Percentiles rank a stretch among this genome's conserved stretches.
These are phyloP conservation scores for Cyathus striatus DNA, from an alignment of 768 basidiomycete genomes.

Conservation along the genomic window DNA sequence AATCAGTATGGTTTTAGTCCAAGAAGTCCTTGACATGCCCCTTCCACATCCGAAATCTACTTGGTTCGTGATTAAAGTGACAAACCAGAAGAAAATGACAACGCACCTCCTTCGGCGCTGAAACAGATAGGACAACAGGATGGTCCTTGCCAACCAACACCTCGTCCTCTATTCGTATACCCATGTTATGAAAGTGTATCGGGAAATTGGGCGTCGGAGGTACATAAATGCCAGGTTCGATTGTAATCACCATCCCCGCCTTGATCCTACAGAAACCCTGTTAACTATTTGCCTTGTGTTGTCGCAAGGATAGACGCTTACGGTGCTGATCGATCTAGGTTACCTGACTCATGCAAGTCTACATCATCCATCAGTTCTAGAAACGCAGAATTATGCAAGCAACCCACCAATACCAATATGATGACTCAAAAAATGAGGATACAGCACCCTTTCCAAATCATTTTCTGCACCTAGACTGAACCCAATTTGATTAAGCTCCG, in stretches of 20 bases:
- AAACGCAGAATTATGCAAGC: not conserved
- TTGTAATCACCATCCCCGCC: constrained; percentile 86
- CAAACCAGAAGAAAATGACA: not conserved
- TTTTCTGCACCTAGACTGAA: constrained; percentile 49
- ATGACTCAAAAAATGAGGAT: constrained; percentile 92
- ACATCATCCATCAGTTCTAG: not conserved
- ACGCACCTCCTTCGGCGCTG: constrained; percentile 79
- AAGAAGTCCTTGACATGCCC: constrained; percentile 68
- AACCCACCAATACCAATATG: constrained; percentile 81
- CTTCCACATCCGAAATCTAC: constrained; percentile 71
- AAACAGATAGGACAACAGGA: constrained; percentile 57
- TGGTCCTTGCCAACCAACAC: constrained; percentile 62
- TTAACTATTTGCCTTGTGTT: not conserved
- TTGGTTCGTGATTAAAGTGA: constrained; percentile 11
- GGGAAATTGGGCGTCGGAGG: constrained; percentile 78
- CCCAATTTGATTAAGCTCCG: constrained; percentile 76
- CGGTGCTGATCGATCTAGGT: constrained; percentile 51
- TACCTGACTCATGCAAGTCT: constrained; percentile 88
- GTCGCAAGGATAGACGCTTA: constrained; percentile 22
- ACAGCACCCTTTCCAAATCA: constrained; percentile 71
- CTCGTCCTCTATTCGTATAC: constrained; percentile 91
- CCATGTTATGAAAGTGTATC: constrained; percentile 83
- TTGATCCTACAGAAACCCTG: constrained; percentile 44
- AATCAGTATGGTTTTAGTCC: constrained; percentile 53
- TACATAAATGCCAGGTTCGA: constrained; percentile 91